phyloP scores from a whole-genome alignment of 1,284 basidiomycete species.

The Fomitopsis palustris region DNA sequence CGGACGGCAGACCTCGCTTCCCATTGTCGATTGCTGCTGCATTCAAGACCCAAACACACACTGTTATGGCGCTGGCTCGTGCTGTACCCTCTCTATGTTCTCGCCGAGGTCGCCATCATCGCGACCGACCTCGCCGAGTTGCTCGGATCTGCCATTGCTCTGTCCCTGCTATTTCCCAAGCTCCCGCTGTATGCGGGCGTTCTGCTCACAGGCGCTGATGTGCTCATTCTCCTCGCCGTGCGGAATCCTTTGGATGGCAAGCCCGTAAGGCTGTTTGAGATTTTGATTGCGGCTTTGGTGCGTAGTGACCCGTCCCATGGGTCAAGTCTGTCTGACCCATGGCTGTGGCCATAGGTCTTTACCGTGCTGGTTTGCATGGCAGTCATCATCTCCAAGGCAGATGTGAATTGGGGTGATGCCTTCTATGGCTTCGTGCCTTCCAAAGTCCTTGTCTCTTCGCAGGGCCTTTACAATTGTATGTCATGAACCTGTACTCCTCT shows the following conservation, averaged over 20 bases:
- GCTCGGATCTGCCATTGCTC: slow-evolving; percentile 78
- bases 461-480: slow-evolving; percentile 78
- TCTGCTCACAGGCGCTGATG: slow-evolving; percentile 81
- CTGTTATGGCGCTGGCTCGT: slow-evolving; percentile 61
- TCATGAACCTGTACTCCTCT: not conserved
- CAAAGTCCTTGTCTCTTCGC: slow-evolving; percentile 54
- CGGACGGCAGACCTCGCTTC: slow-evolving; percentile 53
- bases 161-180: slow-evolving; percentile 79
- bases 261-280: slow-evolving; percentile 73
- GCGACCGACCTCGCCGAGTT: slow-evolving; percentile 75
- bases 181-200: slow-evolving; percentile 82
- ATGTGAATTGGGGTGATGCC: slow-evolving; percentile 74
- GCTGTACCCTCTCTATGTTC: slow-evolving; percentile 65
- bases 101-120: slow-evolving; percentile 81
- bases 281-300: slow-evolving; percentile 60
- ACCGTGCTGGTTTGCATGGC: slow-evolving; percentile 82
- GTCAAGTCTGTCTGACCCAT: not conserved
- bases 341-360: slow-evolving; percentile 51
- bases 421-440: slow-evolving; percentile 89
- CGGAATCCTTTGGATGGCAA: slow-evolving; percentile 54
- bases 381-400: slow-evolving; percentile 72
- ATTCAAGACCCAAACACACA: slow-evolving; percentile 62
- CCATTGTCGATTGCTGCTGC: slow-evolving; percentile 69
- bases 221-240: slow-evolving; percentile 71
- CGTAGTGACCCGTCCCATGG: slow-evolving; percentile 14